Conservation (phyloP, 495 filamentous ascomycete genomes). For the Neurospora sp. region DNA sequence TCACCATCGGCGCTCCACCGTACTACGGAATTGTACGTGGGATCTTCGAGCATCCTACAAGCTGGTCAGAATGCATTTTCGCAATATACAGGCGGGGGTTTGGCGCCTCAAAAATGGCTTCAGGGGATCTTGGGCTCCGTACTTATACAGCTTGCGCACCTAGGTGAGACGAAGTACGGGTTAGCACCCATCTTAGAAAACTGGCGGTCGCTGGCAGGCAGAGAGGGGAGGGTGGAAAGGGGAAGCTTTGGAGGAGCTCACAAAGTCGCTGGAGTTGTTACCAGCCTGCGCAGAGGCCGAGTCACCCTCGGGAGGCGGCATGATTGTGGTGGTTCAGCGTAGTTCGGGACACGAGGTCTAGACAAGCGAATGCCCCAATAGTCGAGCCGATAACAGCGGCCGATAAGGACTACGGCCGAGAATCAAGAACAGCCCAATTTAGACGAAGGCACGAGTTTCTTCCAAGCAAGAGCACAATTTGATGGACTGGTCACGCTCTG, state of each 20-base stretch:
- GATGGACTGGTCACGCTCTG: background rate
- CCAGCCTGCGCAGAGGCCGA: slow-evolving; percentile 29
- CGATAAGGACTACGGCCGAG: background rate
- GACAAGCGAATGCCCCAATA: background rate
- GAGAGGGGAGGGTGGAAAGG: slow-evolving; percentile 1
- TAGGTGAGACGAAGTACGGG: slow-evolving; percentile 24
- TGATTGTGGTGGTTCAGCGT: slow-evolving; percentile 15
- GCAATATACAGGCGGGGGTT: slow-evolving; percentile 1
- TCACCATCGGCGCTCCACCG: slow-evolving; percentile 92
- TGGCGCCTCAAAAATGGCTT: background rate
- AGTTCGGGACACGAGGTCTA: background rate
- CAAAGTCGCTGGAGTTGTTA: slow-evolving; percentile 42
- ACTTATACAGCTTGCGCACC: slow-evolving; percentile 99
- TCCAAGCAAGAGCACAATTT: background rate
- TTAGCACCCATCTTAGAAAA: slow-evolving; percentile 11
- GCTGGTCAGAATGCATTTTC: slow-evolving; percentile 17
- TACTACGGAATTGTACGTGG: slow-evolving; percentile 82
- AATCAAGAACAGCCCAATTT: background rate
- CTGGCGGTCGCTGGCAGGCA: background rate
- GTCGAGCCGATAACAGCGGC: background rate
- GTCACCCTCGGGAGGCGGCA: slow-evolving; percentile 34
- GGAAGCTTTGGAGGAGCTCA: slow-evolving; percentile 19
- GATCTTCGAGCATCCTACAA: slow-evolving; percentile 91
- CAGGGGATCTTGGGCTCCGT: slow-evolving; percentile 23
- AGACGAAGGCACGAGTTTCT: background rate